These are phyloP conservation scores for Thecaphora thlaspeos DNA, from an alignment of 1,284 basidiomycete genomes.

Conservation along the genomic window DNA sequence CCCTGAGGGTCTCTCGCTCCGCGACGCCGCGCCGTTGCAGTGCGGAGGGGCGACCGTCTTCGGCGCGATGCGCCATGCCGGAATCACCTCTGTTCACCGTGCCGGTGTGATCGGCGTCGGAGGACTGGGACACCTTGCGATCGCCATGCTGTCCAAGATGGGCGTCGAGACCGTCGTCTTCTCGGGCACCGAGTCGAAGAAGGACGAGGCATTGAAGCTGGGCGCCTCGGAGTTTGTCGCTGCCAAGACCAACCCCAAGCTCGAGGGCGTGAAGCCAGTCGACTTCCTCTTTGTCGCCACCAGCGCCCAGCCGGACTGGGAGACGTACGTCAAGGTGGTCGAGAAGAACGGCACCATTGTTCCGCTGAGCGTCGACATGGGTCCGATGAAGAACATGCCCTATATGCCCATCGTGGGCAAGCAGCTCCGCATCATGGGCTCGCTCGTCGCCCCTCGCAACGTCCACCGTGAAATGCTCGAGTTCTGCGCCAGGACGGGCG, in stretches of 20 bases:
- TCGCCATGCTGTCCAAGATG: constrained; percentile 42
- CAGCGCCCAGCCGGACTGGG: constrained; percentile 51
- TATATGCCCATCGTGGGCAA: constrained; percentile 45
- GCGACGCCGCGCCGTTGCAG: constrained; percentile 43
- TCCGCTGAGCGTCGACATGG: constrained; percentile 40
- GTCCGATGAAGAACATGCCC: constrained; percentile 26
- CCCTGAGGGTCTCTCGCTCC: constrained; percentile 43
- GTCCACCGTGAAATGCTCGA: constrained; percentile 50
- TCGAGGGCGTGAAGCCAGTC: constrained; percentile 46
- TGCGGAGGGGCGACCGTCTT: constrained; percentile 46
- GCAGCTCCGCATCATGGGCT: constrained; percentile 45
- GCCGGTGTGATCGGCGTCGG: constrained; percentile 43
- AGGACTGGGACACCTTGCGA: constrained; percentile 39
- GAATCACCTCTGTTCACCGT: constrained; percentile 18
- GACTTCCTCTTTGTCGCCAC: constrained; percentile 47
- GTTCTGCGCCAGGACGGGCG: constrained; percentile 38
- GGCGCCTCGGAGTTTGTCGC: constrained; percentile 48
- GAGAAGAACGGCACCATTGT: constrained; percentile 42
- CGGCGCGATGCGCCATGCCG: constrained; percentile 33
- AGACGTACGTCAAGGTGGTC: constrained; percentile 42
- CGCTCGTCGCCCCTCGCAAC: constrained; percentile 42
- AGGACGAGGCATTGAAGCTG: constrained; percentile 41
- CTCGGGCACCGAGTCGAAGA: constrained; percentile 37
- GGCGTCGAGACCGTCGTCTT: constrained; percentile 46
- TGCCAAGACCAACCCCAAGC: constrained; percentile 43